Evolutionary conservation across 2,329 filamentous ascomycete species (phyloP).

Genomic region (Fusarium anguioides): DNA sequence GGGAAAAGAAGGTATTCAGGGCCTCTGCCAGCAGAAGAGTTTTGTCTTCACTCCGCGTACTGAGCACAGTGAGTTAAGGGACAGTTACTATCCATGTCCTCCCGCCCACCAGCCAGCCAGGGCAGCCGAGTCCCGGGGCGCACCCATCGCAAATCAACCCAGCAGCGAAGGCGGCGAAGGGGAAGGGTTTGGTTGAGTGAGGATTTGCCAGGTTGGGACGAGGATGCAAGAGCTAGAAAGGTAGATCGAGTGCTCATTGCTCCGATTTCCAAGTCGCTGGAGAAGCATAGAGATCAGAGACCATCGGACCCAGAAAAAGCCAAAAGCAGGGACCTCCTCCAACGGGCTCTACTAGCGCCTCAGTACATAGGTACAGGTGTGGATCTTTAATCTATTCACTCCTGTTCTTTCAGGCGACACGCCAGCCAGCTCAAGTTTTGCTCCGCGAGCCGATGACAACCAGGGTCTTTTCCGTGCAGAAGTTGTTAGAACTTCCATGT

Average conservation of each 20-base stretch:
- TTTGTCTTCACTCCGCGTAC: constrained; percentile 13
- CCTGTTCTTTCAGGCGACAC: neutral
- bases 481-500: neutral
- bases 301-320: constrained; percentile 40
- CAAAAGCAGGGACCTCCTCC: constrained; percentile 44
- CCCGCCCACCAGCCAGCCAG: constrained; percentile 5
- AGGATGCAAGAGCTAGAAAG: constrained; percentile 36
- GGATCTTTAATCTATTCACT: neutral
- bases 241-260: constrained; percentile 50
- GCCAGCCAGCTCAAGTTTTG: neutral
- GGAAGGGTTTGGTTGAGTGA: constrained; percentile 9
- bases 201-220: constrained; percentile 32
- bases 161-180: constrained; percentile 23
- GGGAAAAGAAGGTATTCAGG: constrained; percentile 30
- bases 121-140: constrained; percentile 35
- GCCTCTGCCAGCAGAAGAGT: constrained; percentile 30
- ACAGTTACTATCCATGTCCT: constrained; percentile 5
- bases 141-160: neutral
- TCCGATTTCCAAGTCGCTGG: constrained; percentile 48
- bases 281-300: constrained; percentile 45
- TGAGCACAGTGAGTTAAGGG: neutral
- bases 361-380: neutral
- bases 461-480: neutral
- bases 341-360: constrained; percentile 30
- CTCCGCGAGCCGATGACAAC: neutral